These are phyloP conservation scores for Alternaria atra DNA, from an alignment of 2,329 filamentous ascomycete species.

Conservation along the genomic window DNA sequence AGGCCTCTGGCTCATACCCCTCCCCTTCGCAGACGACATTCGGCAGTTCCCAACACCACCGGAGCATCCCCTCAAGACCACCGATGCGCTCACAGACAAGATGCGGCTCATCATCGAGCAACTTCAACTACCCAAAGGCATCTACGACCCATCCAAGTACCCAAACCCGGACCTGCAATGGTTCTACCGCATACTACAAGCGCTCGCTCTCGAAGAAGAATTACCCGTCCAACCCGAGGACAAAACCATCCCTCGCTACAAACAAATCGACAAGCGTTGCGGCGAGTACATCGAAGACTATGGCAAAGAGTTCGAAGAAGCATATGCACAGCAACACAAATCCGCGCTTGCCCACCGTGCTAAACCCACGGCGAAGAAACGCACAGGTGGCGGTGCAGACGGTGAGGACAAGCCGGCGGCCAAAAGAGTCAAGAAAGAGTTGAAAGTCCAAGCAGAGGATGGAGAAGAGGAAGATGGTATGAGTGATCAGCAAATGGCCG, in stretches of 20 bases:
- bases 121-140: conserved; percentile 83
- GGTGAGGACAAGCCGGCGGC: conserved; percentile 27
- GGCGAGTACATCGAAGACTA: conserved; percentile 82
- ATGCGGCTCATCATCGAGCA: conserved; percentile 88
- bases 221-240: conserved; percentile 78
- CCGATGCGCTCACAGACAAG: conserved; percentile 76
- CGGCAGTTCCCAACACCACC: conserved; percentile 74
- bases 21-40: conserved; percentile 91
- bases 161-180: conserved; percentile 94
- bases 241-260: conserved; percentile 82
- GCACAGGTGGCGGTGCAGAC: conserved; percentile 36
- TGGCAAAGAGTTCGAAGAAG: conserved; percentile 72
- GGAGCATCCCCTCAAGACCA: conserved; percentile 55
- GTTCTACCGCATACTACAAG: conserved; percentile 95
- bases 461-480: conserved; percentile 37
- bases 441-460: conserved; percentile 32
- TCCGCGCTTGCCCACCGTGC: conserved; percentile 55
- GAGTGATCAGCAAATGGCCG: conserved; percentile 57
- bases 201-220: conserved; percentile 90
- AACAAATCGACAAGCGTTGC: conserved; percentile 85
- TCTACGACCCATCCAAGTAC: conserved; percentile 86
- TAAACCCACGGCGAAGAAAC: conserved; percentile 54
- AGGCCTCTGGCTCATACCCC: conserved; percentile 86
- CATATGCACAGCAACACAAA: conserved; percentile 56
- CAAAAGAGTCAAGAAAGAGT: conserved; percentile 42